Base-by-base conservation (phyloP, 1,284 basidiomycete species). In the Apiotrichum brassicae region DNA sequence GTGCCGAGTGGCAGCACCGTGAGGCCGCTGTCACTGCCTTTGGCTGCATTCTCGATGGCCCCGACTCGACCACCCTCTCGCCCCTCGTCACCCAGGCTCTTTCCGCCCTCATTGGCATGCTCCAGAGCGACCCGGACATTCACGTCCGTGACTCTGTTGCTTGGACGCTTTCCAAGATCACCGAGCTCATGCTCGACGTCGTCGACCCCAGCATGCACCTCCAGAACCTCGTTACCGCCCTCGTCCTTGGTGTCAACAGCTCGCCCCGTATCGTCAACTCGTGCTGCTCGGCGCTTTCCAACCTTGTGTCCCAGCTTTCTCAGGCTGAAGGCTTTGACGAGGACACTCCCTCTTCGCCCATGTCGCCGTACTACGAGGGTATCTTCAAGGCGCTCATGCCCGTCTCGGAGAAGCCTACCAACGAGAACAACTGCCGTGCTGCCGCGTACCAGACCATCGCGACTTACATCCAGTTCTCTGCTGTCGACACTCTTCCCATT, bases 21-120 rank as follows among this genome's bases (percentile, higher is more conserved):
- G 94, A 99, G 72, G 94, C 94, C 0, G 93, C 94, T 19, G 85
- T 97, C 58, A 97, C 97, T 91, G 85, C 92, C 37, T 99, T 98
- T 66, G 94, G 94, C 48, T 94, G 89, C 3, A 97, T 99, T 65
- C 81, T 98, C 46, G 93, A 97, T 57, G 94, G 95, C 3, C 94
- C 94, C 12, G 88, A 95, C 66, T 86, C 89, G 28, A 76, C 76
- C 36, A 64, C 58, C 25, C 56, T 99, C 42, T 85, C 84, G 20
- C 91, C 92, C 20, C 83, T 99, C 36, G 93, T 97, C 58, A 83
- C 87, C 61, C 92, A 97, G 73, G 94, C 95, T 3, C 79, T 99
- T 7, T 89, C 90, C 16, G 85, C 93, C 41, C 80, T 99, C 52
- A 91, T 98, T 66, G 84, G 85, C 64, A 97, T 97, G 92, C 92